Base-by-base conservation (phyloP, 495 filamentous ascomycete genomes). In the Daldinia concentrica region DNA sequence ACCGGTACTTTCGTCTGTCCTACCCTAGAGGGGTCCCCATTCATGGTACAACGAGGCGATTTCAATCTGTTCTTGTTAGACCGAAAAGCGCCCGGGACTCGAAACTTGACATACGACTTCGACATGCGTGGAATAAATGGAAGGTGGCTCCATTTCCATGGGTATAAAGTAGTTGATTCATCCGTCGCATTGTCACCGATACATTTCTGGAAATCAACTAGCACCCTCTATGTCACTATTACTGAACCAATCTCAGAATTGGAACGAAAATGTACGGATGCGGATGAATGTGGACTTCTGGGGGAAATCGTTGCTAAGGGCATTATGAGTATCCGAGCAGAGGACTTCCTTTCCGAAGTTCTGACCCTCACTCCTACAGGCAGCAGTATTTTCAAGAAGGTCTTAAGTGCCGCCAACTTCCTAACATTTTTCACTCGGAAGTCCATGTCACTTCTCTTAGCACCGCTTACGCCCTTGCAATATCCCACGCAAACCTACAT, bases 1-100 rank as follows among this genome's bases (percentile, higher is more conserved):
- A 90, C 88, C 8, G 90, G 90, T 14, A 89, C 89, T 2, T 90
- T 92, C 60, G 84, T 85, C 22, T 90, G 87, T 64, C 81, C 84
- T 29, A 81, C 84, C 12, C 80, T 92, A 14, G 80, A 79, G 6
- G 83, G 84, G 3, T 84, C 83, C 57, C 86, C 90, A 0, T 88
- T 91, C 73, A 86, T 87, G 84, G 81, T 91, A 61, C 82, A 85
- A 68, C 76, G 84, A 30, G 87, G 86, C 34, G 78, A 84, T 57
- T 87, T 90, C 70, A 86, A 87, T 56, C 78, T 90, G 39, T 90
- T 90, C 76, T 80, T 81, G 27, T 74, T 82, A 24, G 85, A 89
- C 69, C 75, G 79, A 39, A 81, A 82, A 66, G 79, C 82, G 0
- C 84, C 90, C 1, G 87, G 88, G 27, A 86, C 85, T 1, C 82